Evolutionary conservation across 495 filamentous ascomycete genomes (phyloP), one percentile per base, ranked within the genome.

Genomic region (Neurospora pannonica): DNA sequence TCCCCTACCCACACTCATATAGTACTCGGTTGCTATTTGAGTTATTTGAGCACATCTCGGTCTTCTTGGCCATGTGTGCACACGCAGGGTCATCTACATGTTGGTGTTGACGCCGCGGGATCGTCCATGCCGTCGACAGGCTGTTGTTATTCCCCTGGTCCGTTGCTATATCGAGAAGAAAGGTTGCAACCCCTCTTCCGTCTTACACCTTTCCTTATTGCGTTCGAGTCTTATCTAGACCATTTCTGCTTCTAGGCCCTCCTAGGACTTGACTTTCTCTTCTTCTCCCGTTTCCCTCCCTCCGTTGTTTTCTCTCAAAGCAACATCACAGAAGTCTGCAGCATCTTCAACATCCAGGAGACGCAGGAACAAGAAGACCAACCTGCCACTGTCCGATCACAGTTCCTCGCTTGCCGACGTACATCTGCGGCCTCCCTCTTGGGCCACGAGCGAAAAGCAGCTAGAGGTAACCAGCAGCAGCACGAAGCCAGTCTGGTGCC

Each of bases 351-450:
- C 39, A 17, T 37, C 62, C 31, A 75, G 38, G 70, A 72, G 67
- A 79, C 70, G 73, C 72, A 75, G 75, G 74, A 73, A 73, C 75
- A 77, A 42, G 11, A 36, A 77, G 60, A 70, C 73, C n/a, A 71
- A 71, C 67, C 38, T 74, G n/a, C 34, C 28, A 46, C 42, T 15
- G 76, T 62, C 75, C 74, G 72, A 38, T 71, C 74, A 70, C 71
- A 74, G 72, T 46, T 24, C 74, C 39, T 74, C 71, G 71, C 74
- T 69, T 70, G 38, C 46, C 71, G 75, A 62, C 74, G 71, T 71
- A 73, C 71, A 74, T 72, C 74, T 73, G 73, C 75, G 77, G 78
- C 70, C 79, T 73, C 77, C 77, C 74, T 76, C 43, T 70, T 69
- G 79, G 78, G 77, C 79, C 28, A 67, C 54, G 54, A 67, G 54